Conservation (phyloP, 768 basidiomycete species). For the Hericium erinaceus region DNA sequence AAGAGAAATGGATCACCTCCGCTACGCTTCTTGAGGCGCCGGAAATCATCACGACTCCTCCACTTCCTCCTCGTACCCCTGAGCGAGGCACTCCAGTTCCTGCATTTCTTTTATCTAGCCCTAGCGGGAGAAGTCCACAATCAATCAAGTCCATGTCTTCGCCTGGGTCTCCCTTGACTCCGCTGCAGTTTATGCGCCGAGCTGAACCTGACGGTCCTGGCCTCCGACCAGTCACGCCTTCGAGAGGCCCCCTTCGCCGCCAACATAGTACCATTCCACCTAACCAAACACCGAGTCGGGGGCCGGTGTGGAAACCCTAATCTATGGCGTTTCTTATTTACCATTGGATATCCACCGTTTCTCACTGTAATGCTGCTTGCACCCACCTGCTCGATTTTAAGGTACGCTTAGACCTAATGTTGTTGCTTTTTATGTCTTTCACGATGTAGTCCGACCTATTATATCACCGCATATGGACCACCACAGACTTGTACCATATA, state of each 20-base stretch:
- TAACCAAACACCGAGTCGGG: conserved; percentile 6
- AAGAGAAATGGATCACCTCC: conserved; percentile 83
- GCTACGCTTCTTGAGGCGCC: conserved; percentile 54
- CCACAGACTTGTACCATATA: neutral
- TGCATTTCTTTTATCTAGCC: conserved; percentile 52
- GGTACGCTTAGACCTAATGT: neutral
- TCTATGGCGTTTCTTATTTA: neutral
- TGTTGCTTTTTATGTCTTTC: neutral
- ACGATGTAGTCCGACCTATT: neutral
- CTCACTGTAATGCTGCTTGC: neutral
- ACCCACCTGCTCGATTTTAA: neutral
- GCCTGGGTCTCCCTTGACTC: conserved; percentile 65
- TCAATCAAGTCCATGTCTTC: conserved; percentile 44
- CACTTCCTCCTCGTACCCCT: conserved; percentile 49
- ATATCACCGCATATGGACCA: neutral
- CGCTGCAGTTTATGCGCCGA: conserved; percentile 78
- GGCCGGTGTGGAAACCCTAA: conserved; percentile 14
- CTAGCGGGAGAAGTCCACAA: conserved; percentile 35
- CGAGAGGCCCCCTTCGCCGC: conserved; percentile 26
- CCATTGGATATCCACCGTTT: neutral
- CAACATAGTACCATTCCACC: neutral
- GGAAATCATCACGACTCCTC: conserved; percentile 29
- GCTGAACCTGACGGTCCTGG: conserved; percentile 52
- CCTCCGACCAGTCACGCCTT: conserved; percentile 56
- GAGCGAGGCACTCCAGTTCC: conserved; percentile 58